Evolutionary conservation across 345 rosid genomes (phyloP).

Genomic region (Salix koriyanagi): DNA sequence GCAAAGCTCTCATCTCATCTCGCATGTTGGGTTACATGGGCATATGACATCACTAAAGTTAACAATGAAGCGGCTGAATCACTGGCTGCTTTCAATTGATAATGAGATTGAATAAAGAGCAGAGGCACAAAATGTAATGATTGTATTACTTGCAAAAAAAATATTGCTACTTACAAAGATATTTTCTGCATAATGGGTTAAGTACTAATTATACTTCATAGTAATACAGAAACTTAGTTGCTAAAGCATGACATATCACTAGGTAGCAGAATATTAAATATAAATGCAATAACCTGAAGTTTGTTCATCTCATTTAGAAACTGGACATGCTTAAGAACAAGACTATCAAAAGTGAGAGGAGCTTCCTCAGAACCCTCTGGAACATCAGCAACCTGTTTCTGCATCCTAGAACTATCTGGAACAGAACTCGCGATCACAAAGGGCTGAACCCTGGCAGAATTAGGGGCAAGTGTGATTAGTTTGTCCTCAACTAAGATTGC

Average conservation of each 20-base stretch:
- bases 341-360: slow-evolving; percentile 68
- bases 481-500: slow-evolving; percentile 83
- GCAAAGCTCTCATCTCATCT: not conserved
- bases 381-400: slow-evolving; percentile 51
- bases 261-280: not conserved
- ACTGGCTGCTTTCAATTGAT: not conserved
- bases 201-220: not conserved
- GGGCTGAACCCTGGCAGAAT: slow-evolving; percentile 83
- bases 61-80: not conserved
- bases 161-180: not conserved
- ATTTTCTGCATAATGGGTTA: not conserved
- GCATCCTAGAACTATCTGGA: slow-evolving; percentile 59
- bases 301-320: slow-evolving; percentile 80
- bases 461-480: slow-evolving; percentile 91
- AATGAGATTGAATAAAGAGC: not conserved
- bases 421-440: slow-evolving; percentile 49
- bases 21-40: not conserved
- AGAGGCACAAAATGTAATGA: not conserved
- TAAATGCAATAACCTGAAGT: slow-evolving; percentile 63
- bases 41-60: not conserved
- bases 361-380: slow-evolving; percentile 69
- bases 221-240: not conserved
- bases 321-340: slow-evolving; percentile 79
- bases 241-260: not conserved
- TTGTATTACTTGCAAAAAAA: not conserved